Percentiles rank a stretch among this genome's conserved stretches.
These are phyloP conservation scores for Carex cristatella DNA, from an alignment of 176 grass and related monocot species.

Conservation along the genomic window DNA sequence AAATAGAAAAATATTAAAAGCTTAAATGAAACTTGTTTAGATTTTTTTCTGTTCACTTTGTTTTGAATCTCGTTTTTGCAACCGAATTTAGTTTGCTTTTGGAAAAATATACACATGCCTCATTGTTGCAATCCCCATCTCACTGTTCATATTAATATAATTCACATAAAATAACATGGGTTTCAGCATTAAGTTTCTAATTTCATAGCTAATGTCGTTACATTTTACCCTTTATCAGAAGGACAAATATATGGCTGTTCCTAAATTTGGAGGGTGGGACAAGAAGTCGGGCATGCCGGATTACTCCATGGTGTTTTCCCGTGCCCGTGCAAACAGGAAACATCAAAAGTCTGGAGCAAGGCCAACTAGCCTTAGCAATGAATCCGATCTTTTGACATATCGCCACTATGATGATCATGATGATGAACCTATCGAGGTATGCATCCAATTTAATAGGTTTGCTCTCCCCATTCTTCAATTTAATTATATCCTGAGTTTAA, in stretches of 20 bases:
- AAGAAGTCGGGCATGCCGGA: constrained; percentile 10
- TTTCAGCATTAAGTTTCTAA: neutral
- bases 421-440: constrained; percentile 9
- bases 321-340: constrained; percentile 30
- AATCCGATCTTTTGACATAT: constrained; percentile 14
- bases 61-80: neutral
- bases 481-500: neutral
- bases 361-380: neutral
- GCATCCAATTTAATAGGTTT: neutral
- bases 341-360: constrained; percentile 3
- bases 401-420: neutral
- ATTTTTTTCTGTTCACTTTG: neutral
- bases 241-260: constrained; percentile 15
- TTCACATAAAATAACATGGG: neutral
- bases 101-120: neutral
- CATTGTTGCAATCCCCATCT: neutral
- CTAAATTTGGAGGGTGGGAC: constrained; percentile 40
- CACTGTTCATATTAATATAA: neutral
- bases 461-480: neutral
- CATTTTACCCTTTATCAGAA: neutral
- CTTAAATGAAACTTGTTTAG: too few species aligned
- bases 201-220: neutral
- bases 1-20: neutral
- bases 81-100: neutral
- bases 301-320: constrained; percentile 39